Evolutionary conservation across 768 basidiomycete species (phyloP).

Genomic region (Filobasidium wieringae): DNA sequence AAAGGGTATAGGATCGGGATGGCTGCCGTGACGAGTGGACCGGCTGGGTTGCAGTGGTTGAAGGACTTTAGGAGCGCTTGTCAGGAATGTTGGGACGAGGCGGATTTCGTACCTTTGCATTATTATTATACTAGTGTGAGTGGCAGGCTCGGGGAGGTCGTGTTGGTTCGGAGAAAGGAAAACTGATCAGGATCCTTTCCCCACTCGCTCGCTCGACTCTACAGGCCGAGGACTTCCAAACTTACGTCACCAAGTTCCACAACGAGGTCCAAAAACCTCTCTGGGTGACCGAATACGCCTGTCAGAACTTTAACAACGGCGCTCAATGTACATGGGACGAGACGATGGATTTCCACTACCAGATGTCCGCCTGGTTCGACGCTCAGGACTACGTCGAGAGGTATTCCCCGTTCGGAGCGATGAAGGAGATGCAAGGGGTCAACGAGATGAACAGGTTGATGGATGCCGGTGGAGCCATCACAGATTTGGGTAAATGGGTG

Average conservation of each 20-base stretch:
- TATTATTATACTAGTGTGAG: conserved; percentile 50
- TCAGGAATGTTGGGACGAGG: conserved; percentile 6
- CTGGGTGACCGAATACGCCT: conserved; percentile 32
- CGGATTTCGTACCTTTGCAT: conserved; percentile 54
- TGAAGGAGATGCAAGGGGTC: conserved; percentile 36
- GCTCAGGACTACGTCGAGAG: conserved; percentile 28
- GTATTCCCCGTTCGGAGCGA: conserved; percentile 34
- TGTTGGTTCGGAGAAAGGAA: too few species aligned
- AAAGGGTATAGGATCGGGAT: conserved; percentile 52
- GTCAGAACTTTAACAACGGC: conserved; percentile 38
- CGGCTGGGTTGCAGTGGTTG: conserved; percentile 56
- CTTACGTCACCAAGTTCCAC: conserved; percentile 47
- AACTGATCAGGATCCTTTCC: too few species aligned
- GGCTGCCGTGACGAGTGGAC: conserved; percentile 57
- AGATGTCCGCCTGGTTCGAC: conserved; percentile 37
- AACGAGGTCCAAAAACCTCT: conserved; percentile 38
- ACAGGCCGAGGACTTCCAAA: conserved; percentile 43
- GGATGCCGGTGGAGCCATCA: conserved; percentile 33
- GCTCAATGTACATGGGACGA: conserved; percentile 32
- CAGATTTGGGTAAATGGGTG: conserved; percentile 35
- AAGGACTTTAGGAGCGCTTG: conserved; percentile 2
- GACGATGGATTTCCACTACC: conserved; percentile 30
- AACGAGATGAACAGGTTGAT: conserved; percentile 36
- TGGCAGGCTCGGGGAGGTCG: too few species aligned
- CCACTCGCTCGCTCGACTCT: not conserved